Evolutionary conservation across 75 land plant species (phyloP), one percentile per base, ranked within the genome.

Genomic region (Gnetum montanum): DNA sequence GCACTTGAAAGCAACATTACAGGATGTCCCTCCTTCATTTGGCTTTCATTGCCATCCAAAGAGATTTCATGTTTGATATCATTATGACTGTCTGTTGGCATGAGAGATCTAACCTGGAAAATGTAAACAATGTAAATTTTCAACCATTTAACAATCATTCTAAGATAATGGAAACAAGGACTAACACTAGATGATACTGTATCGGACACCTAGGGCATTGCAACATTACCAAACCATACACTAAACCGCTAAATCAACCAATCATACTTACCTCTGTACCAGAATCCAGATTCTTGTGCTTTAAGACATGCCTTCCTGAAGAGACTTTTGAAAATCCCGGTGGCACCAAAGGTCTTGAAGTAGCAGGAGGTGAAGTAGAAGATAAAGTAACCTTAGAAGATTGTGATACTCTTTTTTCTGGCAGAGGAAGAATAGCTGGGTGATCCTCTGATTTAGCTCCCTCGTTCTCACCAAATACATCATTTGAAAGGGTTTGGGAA

Each of bases 341-440:
- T 4, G 87, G 87, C 36, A 84, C 74, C 55, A 76, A 68, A 54
- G 87, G 87, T 38, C 87, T 71, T 19, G 82, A 23, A 44, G 66
- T 51, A 12, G 73, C 35, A 73, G 68, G 34, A 57, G 54, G 65
- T 45, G 59, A n/a, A 1, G 60, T 38, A 11, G 44, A 3, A 40
- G 66, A 50, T 34, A 57, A 23, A 48, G 50, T 70, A 2, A 43
- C 19, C 34, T 53, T 53, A 13, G 29, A 20, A 30, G 55, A 53
- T 53, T 34, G 12, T 18, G 55, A 34, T 19, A 36, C 19, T 28
- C 4, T 49, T 45, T 65, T 65, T 55, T 45, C 49, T 12, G 62
- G 57, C 8, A 40, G 15, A 46, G 31, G 28, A 4, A 57, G 37
- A 15, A 30, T 19, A 19, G 31, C 40, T 16, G 31, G 5, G 26